Evolutionary conservation across 2,329 filamentous ascomycete genomes (phyloP).

Genomic region (Aspergillus terreus): DNA sequence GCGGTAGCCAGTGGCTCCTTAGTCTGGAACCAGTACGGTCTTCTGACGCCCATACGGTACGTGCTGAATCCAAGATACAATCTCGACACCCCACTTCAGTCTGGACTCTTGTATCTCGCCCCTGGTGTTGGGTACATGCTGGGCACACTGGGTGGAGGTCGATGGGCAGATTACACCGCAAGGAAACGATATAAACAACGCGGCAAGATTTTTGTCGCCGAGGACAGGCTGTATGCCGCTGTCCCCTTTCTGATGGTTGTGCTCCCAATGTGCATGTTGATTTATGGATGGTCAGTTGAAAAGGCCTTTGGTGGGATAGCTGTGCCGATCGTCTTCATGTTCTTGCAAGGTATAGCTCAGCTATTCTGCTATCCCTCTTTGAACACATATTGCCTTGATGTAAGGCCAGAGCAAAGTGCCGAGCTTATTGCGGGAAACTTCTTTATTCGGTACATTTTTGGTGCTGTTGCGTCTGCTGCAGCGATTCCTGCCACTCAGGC

Average conservation of each 20-base stretch:
- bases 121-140: background rate
- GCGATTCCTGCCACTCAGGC: background rate
- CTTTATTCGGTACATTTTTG: constrained; percentile 1
- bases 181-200: background rate
- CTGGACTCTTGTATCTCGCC: constrained; percentile 1
- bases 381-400: constrained; percentile 4
- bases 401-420: background rate
- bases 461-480: background rate
- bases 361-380: background rate
- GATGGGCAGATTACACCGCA: background rate
- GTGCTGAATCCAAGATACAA: constrained; percentile 1
- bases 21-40: background rate
- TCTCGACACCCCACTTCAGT: background rate
- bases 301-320: background rate
- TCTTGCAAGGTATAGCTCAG: background rate
- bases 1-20: background rate
- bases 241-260: background rate
- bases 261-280: background rate
- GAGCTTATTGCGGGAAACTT: constrained; percentile 2
- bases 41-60: background rate
- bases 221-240: constrained; percentile 1
- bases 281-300: background rate
- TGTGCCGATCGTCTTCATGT: background rate
- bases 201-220: background rate
- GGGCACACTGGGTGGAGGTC: background rate